Evolutionary conservation across 768 basidiomycete species (phyloP).

Genomic region (Boletus bicolor): DNA sequence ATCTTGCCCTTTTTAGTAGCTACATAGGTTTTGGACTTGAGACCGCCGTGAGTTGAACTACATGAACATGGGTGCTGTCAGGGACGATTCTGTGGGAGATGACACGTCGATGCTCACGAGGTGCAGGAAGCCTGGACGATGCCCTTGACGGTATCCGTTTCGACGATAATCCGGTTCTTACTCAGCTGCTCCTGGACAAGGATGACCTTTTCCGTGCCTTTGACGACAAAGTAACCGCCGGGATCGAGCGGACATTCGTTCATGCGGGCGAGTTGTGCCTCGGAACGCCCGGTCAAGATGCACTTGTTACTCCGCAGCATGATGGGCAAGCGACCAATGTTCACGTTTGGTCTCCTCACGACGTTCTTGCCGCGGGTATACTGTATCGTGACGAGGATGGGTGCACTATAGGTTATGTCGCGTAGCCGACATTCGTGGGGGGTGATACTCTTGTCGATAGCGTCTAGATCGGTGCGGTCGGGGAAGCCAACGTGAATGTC

Average conservation of each 20-base stretch:
- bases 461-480: slow-evolving; percentile 78
- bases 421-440: slow-evolving; percentile 97
- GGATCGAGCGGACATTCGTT: slow-evolving; percentile 97
- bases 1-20: slow-evolving; percentile 92
- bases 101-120: slow-evolving; percentile 56
- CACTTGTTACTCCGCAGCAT: slow-evolving; percentile 98
- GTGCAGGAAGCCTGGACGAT: slow-evolving; percentile 94
- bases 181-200: slow-evolving; percentile 97
- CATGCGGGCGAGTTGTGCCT: slow-evolving; percentile 88
- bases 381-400: slow-evolving; percentile 90
- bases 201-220: slow-evolving; percentile 99
- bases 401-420: slow-evolving; percentile 92
- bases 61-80: slow-evolving; percentile 7
- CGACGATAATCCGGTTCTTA: slow-evolving; percentile 99
- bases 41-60: slow-evolving; percentile 76
- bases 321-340: slow-evolving; percentile 89
- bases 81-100: neutral
- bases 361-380: slow-evolving; percentile 91
- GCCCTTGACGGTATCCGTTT: slow-evolving; percentile 86
- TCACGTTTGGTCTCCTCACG: slow-evolving; percentile 77
- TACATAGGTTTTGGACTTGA: slow-evolving; percentile 98
- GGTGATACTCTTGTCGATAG: slow-evolving; percentile 79
- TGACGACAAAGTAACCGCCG: slow-evolving; percentile 99
- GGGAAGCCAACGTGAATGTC: slow-evolving; percentile 94
- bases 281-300: slow-evolving; percentile 72